Evolutionary conservation across 305 asterid genomes (phyloP).

Genomic region (Nicotiana rustica): DNA sequence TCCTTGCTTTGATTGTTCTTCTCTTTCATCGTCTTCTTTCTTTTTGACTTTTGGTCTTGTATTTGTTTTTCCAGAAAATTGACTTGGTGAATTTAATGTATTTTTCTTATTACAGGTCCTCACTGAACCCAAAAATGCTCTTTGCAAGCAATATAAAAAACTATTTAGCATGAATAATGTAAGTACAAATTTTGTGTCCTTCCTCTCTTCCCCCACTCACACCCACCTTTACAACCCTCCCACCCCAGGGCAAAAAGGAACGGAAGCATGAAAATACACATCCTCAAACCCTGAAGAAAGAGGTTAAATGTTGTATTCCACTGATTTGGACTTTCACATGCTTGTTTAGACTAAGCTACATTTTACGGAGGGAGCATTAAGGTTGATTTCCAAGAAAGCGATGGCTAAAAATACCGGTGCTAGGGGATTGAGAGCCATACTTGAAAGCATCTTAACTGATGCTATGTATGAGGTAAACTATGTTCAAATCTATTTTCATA

Average conservation of each 20-base stretch:
- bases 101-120: constrained; percentile 61
- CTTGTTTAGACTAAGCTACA: constrained; percentile 79
- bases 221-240: not conserved
- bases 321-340: constrained; percentile 17
- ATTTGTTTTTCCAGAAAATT: not conserved
- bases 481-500: not conserved
- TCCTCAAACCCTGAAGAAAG: not conserved
- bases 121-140: constrained; percentile 90
- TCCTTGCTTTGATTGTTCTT: not conserved
- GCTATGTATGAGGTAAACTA: constrained; percentile 88
- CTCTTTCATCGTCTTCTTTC: not conserved
- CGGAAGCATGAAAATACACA: not conserved
- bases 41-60: constrained; percentile 12
- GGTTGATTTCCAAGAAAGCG: constrained; percentile 75
- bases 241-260: not conserved
- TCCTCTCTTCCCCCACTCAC: not conserved
- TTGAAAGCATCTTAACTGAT: constrained; percentile 83
- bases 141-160: constrained; percentile 92
- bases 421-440: constrained; percentile 87
- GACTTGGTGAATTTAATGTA: constrained; percentile 1
- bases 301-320: not conserved
- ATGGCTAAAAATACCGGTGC: constrained; percentile 91
- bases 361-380: constrained; percentile 73
- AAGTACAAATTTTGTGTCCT: constrained; percentile 42
- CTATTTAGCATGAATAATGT: constrained; percentile 84